These are phyloP conservation scores for Aegilops sharonensis DNA, from an alignment of 176 grass and related monocot species.

Conservation along the genomic window DNA sequence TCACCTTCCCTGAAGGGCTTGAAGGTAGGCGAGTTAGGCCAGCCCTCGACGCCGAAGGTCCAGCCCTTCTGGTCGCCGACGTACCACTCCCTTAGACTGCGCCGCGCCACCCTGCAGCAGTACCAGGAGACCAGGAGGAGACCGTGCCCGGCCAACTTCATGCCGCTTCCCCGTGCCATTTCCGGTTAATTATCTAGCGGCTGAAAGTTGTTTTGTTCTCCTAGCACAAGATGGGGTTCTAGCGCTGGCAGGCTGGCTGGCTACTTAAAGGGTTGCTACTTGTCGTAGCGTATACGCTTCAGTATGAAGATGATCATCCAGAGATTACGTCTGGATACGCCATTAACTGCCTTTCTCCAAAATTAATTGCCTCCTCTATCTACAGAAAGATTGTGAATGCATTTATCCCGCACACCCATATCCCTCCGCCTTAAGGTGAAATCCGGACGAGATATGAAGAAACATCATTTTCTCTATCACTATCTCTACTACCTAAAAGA, in stretches of 20 bases:
- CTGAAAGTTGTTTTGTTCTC: neutral
- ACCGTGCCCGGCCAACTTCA: neutral
- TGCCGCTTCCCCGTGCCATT: neutral
- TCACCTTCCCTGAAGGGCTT: constrained; percentile 23
- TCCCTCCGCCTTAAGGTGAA: too few species aligned
- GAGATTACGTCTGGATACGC: too few species aligned
- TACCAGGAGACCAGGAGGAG: neutral
- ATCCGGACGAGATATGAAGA: too few species aligned
- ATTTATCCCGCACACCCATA: too few species aligned
- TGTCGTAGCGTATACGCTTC: too few species aligned
- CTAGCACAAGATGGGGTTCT: neutral
- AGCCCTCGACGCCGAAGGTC: neutral
- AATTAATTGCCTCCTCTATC: too few species aligned
- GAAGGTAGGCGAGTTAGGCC: constrained; percentile 27
- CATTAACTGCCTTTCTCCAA: too few species aligned
- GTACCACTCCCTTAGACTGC: neutral
- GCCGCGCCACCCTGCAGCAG: neutral
- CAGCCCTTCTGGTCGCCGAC: constrained; percentile 20
- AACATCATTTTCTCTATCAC: too few species aligned
- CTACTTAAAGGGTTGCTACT: too few species aligned
- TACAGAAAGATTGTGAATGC: too few species aligned
- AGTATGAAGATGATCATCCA: too few species aligned
- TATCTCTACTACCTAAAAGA: too few species aligned
- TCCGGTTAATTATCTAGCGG: neutral
- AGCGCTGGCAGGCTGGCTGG: neutral